Percentiles rank a stretch among this genome's conserved stretches.
These are phyloP conservation scores for Cyberlindnera galapagoensis DNA, from an alignment of 805 yeast genomes.

Conservation along the genomic window DNA sequence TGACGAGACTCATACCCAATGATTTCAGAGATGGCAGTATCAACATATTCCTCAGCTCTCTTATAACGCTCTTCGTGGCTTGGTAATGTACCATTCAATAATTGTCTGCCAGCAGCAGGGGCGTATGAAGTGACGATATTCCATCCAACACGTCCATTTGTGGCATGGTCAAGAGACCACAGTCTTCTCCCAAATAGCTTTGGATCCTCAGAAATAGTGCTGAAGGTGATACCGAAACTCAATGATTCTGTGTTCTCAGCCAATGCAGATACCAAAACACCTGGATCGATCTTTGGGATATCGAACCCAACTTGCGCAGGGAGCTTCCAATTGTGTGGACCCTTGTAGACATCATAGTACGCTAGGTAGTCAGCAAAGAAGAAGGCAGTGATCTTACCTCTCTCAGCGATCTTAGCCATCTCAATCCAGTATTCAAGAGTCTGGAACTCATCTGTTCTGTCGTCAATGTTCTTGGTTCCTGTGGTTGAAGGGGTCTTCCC, in stretches of 20 bases:
- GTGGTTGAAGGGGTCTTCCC: too few species aligned
- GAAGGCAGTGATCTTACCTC: conserved; percentile 29
- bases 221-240: conserved; percentile 32
- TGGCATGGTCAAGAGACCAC: conserved; percentile 35
- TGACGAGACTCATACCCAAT: conserved; percentile 23
- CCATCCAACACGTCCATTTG: conserved; percentile 37
- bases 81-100: conserved; percentile 29
- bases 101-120: conserved; percentile 31
- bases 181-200: conserved; percentile 33
- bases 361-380: conserved; percentile 35
- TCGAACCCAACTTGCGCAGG: conserved; percentile 27
- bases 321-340: conserved; percentile 22
- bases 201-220: conserved; percentile 35
- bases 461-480: too few species aligned
- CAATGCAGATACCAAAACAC: conserved; percentile 31
- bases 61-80: conserved; percentile 34
- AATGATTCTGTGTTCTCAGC: conserved; percentile 32
- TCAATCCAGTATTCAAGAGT: conserved; percentile 35
- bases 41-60: conserved; percentile 32
- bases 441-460: too few species aligned
- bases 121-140: conserved; percentile 35
- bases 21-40: conserved; percentile 37
- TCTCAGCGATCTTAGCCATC: conserved; percentile 28
- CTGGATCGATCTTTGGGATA: conserved; percentile 32
- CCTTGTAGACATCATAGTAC: conserved; percentile 32